Base-by-base conservation (phyloP, 2,329 filamentous ascomycete species). In the Diplodia intermedia region DNA sequence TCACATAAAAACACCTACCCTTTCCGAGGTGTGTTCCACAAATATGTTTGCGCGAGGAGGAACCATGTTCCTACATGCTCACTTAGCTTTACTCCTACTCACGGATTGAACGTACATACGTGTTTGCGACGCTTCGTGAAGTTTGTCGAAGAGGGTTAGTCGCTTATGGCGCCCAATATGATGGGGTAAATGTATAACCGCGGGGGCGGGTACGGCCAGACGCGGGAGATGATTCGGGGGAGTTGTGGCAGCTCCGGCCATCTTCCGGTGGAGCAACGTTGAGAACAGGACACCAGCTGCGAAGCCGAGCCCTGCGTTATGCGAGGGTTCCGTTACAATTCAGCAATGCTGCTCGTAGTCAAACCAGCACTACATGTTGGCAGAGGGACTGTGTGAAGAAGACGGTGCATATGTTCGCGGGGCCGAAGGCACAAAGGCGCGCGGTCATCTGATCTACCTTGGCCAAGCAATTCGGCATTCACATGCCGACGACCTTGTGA, bases 401-500 rank as follows among this genome's bases (percentile, higher is more conserved):
- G 47, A 11, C 38, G 47, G 36, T 31, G 31, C 23, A 49, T 63
- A 14, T 29, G 50, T 63, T 33, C 40, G 31, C 36, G 60, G 57
- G 38, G 56, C n/a, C 11, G 57, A 47, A 23, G 29, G 57, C 38
- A 8, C n/a, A n/a, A n/a, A n/a, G 38, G 57, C 38, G 15, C 56
- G 38, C 57, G 23, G 47, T 53, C 47, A 63, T 63, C 43, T 53
- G 60, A 52, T 33, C 20, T n/a, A 15, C 29, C 60, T 63, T 47
- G 47, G 60, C 29, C 60, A 36, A 18, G 47, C 47, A 14, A 11
- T 50, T 52, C 47, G 60, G 60, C 60, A 63, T 63, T 63, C 60
- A 63, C 47, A 63, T 63, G 60, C 36, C 26, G 47, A 31, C 29
- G 47, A 2, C 12, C 12, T 49, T n/a, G n/a, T 26, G 47, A 2